Percentiles rank a stretch among this genome's conserved stretches.
Conservation (phyloP, 139 green algal species). For the Tetradesmus lagerheimii region DNA sequence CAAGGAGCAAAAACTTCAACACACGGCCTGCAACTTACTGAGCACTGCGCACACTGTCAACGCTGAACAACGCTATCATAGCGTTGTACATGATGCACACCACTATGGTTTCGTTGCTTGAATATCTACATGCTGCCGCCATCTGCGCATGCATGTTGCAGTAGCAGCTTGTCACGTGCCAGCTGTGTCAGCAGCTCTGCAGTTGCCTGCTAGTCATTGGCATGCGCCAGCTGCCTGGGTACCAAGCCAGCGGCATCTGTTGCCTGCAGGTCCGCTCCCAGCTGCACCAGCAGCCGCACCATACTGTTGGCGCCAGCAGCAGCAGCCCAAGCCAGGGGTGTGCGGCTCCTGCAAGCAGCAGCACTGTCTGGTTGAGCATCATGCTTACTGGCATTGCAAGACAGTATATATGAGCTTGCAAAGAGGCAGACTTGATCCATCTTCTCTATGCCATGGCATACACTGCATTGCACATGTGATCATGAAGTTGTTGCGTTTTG, state of each 20-base stretch:
- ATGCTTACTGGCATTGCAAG: too few species aligned
- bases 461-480: too few species aligned
- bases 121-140: background rate
- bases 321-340: constrained; percentile 7
- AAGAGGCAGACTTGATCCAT: too few species aligned
- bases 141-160: background rate
- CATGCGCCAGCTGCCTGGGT: constrained; percentile 8
- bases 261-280: constrained; percentile 36
- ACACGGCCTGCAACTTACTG: too few species aligned
- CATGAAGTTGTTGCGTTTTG: too few species aligned
- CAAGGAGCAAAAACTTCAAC: too few species aligned
- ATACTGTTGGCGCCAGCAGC: background rate
- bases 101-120: background rate
- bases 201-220: background rate
- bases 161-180: background rate
- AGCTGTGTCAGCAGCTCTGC: constrained; percentile 22
- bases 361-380: background rate
- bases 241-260: background rate
- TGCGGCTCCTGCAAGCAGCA: background rate
- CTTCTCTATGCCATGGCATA: too few species aligned
- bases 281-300: constrained; percentile 24
- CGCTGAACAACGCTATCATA: too few species aligned
- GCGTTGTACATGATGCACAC: too few species aligned
- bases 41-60: too few species aligned
- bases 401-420: too few species aligned